Conservation (phyloP, 1,284 basidiomycete genomes). For the Flammula alnicola region DNA sequence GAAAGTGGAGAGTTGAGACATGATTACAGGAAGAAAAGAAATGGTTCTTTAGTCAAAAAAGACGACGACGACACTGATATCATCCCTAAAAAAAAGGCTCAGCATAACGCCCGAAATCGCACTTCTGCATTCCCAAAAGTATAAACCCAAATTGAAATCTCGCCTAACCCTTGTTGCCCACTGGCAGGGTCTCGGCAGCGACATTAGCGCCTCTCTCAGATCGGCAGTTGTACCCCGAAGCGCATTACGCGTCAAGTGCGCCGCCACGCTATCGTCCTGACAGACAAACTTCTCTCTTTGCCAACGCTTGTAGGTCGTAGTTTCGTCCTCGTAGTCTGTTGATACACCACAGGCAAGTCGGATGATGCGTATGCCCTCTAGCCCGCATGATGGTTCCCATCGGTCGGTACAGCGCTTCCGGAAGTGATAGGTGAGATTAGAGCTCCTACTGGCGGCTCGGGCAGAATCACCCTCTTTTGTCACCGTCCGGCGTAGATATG, state of each 20-base stretch:
- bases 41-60: constrained; percentile 31
- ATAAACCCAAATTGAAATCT: constrained; percentile 17
- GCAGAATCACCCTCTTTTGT: too few relatives aligned
- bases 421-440: too few relatives aligned
- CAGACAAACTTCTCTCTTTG: constrained; percentile 38
- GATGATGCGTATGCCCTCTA: constrained; percentile 11
- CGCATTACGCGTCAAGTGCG: constrained; percentile 63
- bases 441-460: too few relatives aligned
- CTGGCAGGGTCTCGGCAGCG: constrained; percentile 44
- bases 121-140: neutral
- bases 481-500: too few relatives aligned
- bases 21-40: too few relatives aligned
- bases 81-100: constrained; percentile 21
- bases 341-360: constrained; percentile 23
- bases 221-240: constrained; percentile 60
- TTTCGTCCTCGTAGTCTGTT: constrained; percentile 32
- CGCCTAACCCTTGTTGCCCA: constrained; percentile 42
- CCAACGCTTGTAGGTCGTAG: constrained; percentile 44
- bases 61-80: constrained; percentile 27
- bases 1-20: too few relatives aligned
- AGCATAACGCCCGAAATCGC: too few relatives aligned
- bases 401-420: constrained; percentile 5
- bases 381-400: neutral
- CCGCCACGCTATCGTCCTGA: constrained; percentile 51
- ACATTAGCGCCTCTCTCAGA: constrained; percentile 50